These are phyloP conservation scores for Plasmodium fragile DNA, from an alignment of 169 alveolate species.

Conservation along the genomic window DNA sequence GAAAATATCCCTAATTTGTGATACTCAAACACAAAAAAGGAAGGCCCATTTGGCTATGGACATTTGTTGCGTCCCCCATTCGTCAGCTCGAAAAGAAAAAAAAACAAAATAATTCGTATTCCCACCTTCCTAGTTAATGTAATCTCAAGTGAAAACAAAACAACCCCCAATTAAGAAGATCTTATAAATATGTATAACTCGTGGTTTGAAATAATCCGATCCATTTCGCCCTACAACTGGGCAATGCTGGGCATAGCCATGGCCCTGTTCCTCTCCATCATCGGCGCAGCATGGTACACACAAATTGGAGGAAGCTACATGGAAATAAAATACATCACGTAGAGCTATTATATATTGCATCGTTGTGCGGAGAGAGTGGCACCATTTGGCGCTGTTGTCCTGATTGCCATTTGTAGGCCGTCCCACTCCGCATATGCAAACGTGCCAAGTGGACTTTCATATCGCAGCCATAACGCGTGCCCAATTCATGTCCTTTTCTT, in stretches of 20 bases:
- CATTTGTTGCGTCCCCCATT: not conserved
- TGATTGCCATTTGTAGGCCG: not conserved
- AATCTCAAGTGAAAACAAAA: not conserved
- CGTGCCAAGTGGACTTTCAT: not conserved
- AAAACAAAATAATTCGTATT: not conserved
- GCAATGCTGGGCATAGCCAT: constrained; percentile 94
- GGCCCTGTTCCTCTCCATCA: constrained; percentile 93
- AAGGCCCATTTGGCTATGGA: not conserved
- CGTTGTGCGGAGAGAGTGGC: not conserved
- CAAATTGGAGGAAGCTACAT: constrained; percentile 22
- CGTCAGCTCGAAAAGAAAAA: not conserved
- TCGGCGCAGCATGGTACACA: constrained; percentile 96
- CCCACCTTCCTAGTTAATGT: not conserved
- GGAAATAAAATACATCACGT: not conserved
- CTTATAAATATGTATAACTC: constrained; percentile 74
- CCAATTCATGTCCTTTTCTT: not conserved
- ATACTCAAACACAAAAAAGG: not conserved
- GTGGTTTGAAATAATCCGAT: constrained; percentile 81
- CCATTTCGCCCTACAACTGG: constrained; percentile 85
- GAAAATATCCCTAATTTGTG: not conserved
- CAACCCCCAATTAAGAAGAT: not conserved
- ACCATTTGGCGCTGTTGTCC: not conserved
- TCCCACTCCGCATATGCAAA: not conserved
- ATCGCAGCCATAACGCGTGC: not conserved
- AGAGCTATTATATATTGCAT: not conserved